These are phyloP conservation scores for Teunomyces panamensis DNA, from an alignment of 805 yeast genomes.

Conservation along the genomic window DNA sequence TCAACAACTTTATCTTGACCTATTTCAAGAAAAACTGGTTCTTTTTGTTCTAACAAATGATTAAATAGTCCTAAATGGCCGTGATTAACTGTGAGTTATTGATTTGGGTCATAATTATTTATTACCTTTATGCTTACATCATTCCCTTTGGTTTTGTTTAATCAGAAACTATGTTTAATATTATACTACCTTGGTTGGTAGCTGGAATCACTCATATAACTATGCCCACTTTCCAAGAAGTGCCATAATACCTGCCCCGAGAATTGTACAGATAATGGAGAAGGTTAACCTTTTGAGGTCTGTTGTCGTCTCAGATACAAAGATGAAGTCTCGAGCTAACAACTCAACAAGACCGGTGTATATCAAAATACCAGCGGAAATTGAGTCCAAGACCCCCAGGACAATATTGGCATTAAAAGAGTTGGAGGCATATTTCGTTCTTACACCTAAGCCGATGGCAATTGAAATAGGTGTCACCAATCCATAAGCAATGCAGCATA, in stretches of 20 bases:
- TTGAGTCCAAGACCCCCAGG: constrained; percentile 30
- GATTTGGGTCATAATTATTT: too few species aligned
- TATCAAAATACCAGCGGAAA: constrained; percentile 32
- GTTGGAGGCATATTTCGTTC: constrained; percentile 26
- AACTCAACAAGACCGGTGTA: constrained; percentile 32
- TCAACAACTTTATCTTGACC: too few species aligned
- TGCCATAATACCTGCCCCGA: constrained; percentile 29
- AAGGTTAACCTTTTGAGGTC: constrained; percentile 11
- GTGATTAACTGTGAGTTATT: too few species aligned
- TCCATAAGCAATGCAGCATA: neutral
- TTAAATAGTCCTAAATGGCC: too few species aligned
- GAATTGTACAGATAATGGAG: constrained; percentile 15
- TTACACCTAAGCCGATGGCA: constrained; percentile 31
- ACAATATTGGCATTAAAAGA: constrained; percentile 28
- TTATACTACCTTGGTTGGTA: too few species aligned
- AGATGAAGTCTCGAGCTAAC: constrained; percentile 29
- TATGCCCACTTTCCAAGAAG: constrained; percentile 34
- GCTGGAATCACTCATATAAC: neutral
- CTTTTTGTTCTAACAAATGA: too few species aligned
- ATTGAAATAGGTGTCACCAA: constrained; percentile 28
- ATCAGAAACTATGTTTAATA: too few species aligned
- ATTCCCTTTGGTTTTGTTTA: too few species aligned
- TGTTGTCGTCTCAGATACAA: constrained; percentile 18
- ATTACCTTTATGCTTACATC: too few species aligned
- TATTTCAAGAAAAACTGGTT: too few species aligned